Conservation (phyloP, 768 basidiomycete species). For the Kwoniella sp. region DNA sequence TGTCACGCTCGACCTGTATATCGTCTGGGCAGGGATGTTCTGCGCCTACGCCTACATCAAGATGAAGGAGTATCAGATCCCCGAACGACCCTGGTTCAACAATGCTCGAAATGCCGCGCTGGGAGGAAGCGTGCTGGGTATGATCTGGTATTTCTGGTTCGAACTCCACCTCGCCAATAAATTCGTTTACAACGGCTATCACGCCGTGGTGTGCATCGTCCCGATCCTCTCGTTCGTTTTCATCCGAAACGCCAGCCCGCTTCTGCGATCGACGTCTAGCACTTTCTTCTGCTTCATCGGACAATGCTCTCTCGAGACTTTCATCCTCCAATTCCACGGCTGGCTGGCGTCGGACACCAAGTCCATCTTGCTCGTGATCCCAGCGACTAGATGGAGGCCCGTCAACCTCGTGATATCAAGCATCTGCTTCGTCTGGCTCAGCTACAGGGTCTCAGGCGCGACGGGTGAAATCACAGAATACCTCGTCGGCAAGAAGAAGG, state of each 20-base stretch:
- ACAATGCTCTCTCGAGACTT: slow-evolving; percentile 84
- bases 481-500: slow-evolving; percentile 56
- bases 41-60: slow-evolving; percentile 73
- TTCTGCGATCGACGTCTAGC: slow-evolving; percentile 71
- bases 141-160: slow-evolving; percentile 81
- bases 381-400: slow-evolving; percentile 72
- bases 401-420: slow-evolving; percentile 77
- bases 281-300: slow-evolving; percentile 78
- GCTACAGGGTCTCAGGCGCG: slow-evolving; percentile 73
- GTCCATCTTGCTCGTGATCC: slow-evolving; percentile 76
- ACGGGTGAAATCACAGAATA: slow-evolving; percentile 69
- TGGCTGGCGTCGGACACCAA: slow-evolving; percentile 85
- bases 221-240: slow-evolving; percentile 76
- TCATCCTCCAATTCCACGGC: slow-evolving; percentile 82
- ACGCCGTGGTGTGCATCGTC: slow-evolving; percentile 77
- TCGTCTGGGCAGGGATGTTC: slow-evolving; percentile 85
- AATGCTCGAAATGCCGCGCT: slow-evolving; percentile 61
- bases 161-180: slow-evolving; percentile 76
- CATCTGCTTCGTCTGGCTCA: slow-evolving; percentile 77
- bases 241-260: slow-evolving; percentile 73
- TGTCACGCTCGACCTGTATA: slow-evolving; percentile 82
- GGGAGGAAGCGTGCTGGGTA: slow-evolving; percentile 61
- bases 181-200: slow-evolving; percentile 82
- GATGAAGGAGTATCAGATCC: slow-evolving; percentile 70
- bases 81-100: slow-evolving; percentile 71